Conservation (phyloP, 331 rosid genomes). For the Acacia concinna region DNA sequence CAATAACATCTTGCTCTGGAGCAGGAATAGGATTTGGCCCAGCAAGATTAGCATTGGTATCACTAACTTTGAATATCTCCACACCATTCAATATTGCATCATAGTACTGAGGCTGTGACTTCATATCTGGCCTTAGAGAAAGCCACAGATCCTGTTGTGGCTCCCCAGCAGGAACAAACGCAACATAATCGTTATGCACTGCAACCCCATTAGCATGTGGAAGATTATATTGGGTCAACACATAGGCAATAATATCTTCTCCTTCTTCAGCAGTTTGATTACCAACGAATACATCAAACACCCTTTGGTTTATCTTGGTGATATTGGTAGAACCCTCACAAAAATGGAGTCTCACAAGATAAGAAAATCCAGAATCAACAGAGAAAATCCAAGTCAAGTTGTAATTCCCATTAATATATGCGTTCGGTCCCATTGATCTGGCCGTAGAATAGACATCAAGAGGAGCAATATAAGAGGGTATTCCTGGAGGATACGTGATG, state of each 20-base stretch:
- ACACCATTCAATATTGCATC: constrained; percentile 78
- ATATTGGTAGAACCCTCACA: constrained; percentile 58
- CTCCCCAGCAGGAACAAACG: constrained; percentile 51
- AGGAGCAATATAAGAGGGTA: constrained; percentile 72
- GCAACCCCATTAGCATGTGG: constrained; percentile 55
- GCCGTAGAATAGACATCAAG: constrained; percentile 68
- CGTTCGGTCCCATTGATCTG: constrained; percentile 84
- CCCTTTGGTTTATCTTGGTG: constrained; percentile 53
- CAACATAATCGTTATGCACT: constrained; percentile 57
- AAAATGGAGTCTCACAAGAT: constrained; percentile 93
- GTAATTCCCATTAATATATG: constrained; percentile 49
- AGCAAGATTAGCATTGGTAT: constrained; percentile 57
- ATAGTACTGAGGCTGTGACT: constrained; percentile 27
- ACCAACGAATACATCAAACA: constrained; percentile 60
- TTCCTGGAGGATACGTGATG: constrained; percentile 39
- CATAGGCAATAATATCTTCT: constrained; percentile 65
- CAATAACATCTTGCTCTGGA: constrained; percentile 49
- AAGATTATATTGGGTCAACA: background rate
- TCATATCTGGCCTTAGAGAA: constrained; percentile 54
- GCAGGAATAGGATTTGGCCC: constrained; percentile 78
- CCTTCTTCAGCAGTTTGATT: constrained; percentile 61
- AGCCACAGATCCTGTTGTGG: constrained; percentile 84
- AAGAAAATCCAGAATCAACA: constrained; percentile 70
- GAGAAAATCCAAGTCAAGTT: constrained; percentile 85
- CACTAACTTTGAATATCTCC: constrained; percentile 83